Base-by-base conservation (phyloP, 768 basidiomycete genomes). In the Lentinula raphanica region DNA sequence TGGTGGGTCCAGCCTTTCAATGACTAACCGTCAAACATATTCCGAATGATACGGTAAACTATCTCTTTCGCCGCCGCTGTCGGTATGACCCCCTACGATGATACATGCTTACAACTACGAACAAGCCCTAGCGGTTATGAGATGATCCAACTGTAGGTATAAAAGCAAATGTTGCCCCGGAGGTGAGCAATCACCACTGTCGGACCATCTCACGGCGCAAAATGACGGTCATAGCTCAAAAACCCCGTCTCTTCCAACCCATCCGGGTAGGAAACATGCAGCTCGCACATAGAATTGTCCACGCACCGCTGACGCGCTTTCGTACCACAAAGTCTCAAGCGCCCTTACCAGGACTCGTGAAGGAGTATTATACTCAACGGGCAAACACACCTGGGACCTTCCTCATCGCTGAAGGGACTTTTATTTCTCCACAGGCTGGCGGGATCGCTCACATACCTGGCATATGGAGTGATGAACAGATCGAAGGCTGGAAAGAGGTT, bases 401-500 rank as follows among this genome's bases (percentile, higher is more conserved):
- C 13, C 63, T 76, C 17, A 73, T 83, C 51, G 65, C 79, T 0
- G 81, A 83, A 63, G 81, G 71, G 0, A 80, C 76, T 9, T 67
- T 72, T 56, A 71, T 78, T 60, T 67, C 66, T 54, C 66, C 44
- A 19, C 44, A 60, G 29, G 69, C 71, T 57, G 62, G 72, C 58
- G 68, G 73, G 0, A 70, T 65, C 51, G 55, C 64, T 5, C 63
- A 74, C 58, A 69, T 74, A 1, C 82, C 83, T 0, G 82, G 84
- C 0, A 76, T 84, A 31, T 83, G 74, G 71, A 74, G 63, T 8
- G 66, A 70, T 3, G 78, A 76, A n/a, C 84, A 86, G 60, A 72
- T 84, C 42, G 62, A 61, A 0, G 77, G 66, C 0, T 87, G 84
- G 85, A 83, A 80, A 63, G 64, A 71, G 66, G 79, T 79, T 21